A percentile compares a stretch with the other conserved stretches of the same genome.
These are phyloP conservation scores for Penicillium frequentans DNA, from an alignment of 2,329 filamentous ascomycete genomes.

Conservation along the genomic window DNA sequence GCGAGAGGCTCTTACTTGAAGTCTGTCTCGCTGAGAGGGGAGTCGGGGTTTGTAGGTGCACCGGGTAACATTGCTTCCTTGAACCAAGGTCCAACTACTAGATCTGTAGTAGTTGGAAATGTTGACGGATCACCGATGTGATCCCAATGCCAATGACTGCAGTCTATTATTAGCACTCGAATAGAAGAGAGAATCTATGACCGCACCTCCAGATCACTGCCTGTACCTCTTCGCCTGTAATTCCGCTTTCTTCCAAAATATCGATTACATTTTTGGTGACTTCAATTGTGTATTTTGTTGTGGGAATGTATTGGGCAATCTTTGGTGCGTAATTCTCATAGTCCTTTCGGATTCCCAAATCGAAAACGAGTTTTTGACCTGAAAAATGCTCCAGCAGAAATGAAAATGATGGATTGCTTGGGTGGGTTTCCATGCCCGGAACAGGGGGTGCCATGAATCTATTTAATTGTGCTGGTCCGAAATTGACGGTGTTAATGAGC, in stretches of 20 bases:
- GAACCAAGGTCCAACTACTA: slow-evolving; percentile 52
- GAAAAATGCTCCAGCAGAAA: slow-evolving; percentile 15
- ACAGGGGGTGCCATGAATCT: no score
- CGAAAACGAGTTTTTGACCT: slow-evolving; percentile 25
- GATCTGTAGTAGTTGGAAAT: slow-evolving; percentile 43
- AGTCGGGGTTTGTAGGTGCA: slow-evolving; percentile 43
- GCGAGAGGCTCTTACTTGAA: slow-evolving; percentile 13
- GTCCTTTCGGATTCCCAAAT: slow-evolving; percentile 34
- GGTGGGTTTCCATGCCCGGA: no score
- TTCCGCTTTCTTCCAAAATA: slow-evolving; percentile 21
- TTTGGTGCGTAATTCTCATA: slow-evolving; percentile 27
- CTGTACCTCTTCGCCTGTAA: slow-evolving; percentile 21
- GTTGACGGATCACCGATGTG: slow-evolving; percentile 46
- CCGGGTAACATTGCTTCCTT: slow-evolving; percentile 44
- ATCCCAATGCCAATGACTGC: slow-evolving; percentile 36
- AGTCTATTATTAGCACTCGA: background rate
- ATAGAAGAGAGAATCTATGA: no score
- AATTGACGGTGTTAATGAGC: slow-evolving; percentile 43
- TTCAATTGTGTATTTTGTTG: slow-evolving; percentile 15
- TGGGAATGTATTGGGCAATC: slow-evolving; percentile 17
- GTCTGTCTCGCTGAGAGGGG: slow-evolving; percentile 42
- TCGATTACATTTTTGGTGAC: slow-evolving; percentile 26
- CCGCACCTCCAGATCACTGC: background rate
- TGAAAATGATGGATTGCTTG: slow-evolving; percentile 2
- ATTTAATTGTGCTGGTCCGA: slow-evolving; percentile 32